Base-by-base conservation (phyloP, 2,329 filamentous ascomycete species). In the Podosphaera fusca region DNA sequence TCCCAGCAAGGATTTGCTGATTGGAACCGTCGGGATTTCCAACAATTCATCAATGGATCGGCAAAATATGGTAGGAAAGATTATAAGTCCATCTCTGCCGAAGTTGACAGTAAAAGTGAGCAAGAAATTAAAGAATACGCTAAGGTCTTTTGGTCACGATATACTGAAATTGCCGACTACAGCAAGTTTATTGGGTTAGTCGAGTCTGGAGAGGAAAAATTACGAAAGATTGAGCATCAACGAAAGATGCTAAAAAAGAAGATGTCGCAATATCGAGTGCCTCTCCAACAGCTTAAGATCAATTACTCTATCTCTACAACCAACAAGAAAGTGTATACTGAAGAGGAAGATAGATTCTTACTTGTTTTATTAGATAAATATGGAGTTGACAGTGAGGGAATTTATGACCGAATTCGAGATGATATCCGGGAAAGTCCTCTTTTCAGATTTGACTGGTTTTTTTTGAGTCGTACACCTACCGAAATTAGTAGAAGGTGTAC, bases 361-460 rank as follows among this genome's bases (percentile, higher is more conserved):
- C 76, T 98, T 38, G 90, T 98, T 55, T 84, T 95, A 71, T 76
- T 98, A 4, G 88, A 98, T 71, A 86, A 84, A 69, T 85, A 88
- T 64, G 92, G 94, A 5, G 82, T 98, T 40, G 94, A 98, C 67
- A 84, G 85, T 1, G 90, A 96, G 64, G 80, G 80, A 38, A 78
- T 98, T 60, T 94, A 92, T 68, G 92, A 98, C 64, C 83, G 82
- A 68, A 95, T 98, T 67, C 84, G 92, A n/a, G 90, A 96, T 62
- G 92, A 96, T 68, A 95, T 98, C 62, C 84, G 89, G 38, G 88
- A 95, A 62, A 90, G 84, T 58, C 89, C 92, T 8, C 74, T 98
- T 2, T 98, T 98, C 77, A 82, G 92, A 45, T 98, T 98, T 65
- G 92, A 98, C 68, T 98, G 94, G 94, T 98, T 98, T 74, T 95